Conservation (phyloP, 2,329 filamentous ascomycete genomes). For the Beauveria pseudobassiana region DNA sequence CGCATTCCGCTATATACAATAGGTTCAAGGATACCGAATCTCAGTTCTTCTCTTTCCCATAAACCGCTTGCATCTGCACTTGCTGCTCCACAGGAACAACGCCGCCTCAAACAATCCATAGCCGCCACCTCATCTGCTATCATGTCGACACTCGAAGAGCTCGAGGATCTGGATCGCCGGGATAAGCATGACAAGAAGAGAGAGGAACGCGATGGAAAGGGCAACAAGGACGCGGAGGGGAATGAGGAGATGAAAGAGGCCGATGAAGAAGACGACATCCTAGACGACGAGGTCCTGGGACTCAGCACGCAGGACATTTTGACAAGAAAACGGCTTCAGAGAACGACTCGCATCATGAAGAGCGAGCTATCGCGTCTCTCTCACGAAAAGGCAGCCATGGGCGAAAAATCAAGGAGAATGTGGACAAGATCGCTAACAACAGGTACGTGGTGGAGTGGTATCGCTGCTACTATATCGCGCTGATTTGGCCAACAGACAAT, state of each 20-base stretch:
- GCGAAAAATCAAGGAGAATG: conserved; percentile 97
- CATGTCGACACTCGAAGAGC: conserved; percentile 90
- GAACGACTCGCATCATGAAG: conserved; percentile 97
- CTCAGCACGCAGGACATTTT: conserved; percentile 92
- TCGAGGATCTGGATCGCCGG: conserved; percentile 79
- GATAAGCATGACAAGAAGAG: conserved; percentile 61
- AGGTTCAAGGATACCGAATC: neutral
- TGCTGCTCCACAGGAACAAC: neutral
- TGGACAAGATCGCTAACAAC: conserved; percentile 99
- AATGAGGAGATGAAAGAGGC: conserved; percentile 92
- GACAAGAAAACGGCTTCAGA: conserved; percentile 81
- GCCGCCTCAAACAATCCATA: neutral
- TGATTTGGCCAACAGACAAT: conserved; percentile 56
- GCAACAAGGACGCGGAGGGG: conserved; percentile 47
- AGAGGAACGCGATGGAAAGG: conserved; percentile 26
- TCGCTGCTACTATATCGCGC: neutral
- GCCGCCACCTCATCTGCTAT: conserved; percentile 20
- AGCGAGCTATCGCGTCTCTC: conserved; percentile 90
- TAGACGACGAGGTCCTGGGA: conserved; percentile 89
- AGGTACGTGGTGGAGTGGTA: conserved; percentile 47
- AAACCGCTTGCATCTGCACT: neutral
- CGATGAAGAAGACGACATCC: conserved; percentile 57
- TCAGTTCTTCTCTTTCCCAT: neutral
- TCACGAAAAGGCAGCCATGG: conserved; percentile 94
- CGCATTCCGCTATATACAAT: neutral